These are phyloP conservation scores for Hylodesmum podocarpum DNA, from an alignment of 306 rosid species.

Conservation along the genomic window DNA sequence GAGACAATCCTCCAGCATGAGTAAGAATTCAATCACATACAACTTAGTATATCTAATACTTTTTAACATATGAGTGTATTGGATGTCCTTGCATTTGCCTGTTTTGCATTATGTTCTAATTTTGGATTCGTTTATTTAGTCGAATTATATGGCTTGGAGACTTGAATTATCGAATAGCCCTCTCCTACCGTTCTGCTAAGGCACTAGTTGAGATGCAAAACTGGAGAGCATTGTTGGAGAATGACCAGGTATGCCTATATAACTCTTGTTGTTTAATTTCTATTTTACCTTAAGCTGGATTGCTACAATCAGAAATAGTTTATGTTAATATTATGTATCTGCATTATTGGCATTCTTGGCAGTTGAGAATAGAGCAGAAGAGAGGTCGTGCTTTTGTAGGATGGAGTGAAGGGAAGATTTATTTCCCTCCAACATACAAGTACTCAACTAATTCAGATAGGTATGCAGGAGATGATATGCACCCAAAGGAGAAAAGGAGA, in stretches of 20 bases:
- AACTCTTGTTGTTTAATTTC: background rate
- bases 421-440: constrained; percentile 97
- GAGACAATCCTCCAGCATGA: constrained; percentile 96
- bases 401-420: constrained; percentile 98
- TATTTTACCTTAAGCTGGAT: background rate
- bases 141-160: constrained; percentile 99
- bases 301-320: background rate
- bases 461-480: constrained; percentile 92
- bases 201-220: constrained; percentile 99
- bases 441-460: constrained; percentile 96
- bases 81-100: background rate
- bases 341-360: constrained; percentile 33
- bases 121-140: constrained; percentile 40
- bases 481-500: constrained; percentile 95
- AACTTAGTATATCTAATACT: constrained; percentile 4
- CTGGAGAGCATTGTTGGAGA: constrained; percentile 98
- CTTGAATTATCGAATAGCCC: constrained; percentile 93
- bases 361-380: constrained; percentile 91
- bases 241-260: constrained; percentile 73
- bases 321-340: background rate
- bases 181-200: constrained; percentile 87
- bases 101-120: constrained; percentile 30
- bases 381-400: constrained; percentile 82
- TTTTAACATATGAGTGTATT: background rate
- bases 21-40: constrained; percentile 50